These are phyloP conservation scores for Pterulicium gracile DNA, from an alignment of 1,284 basidiomycete genomes.

Conservation along the genomic window DNA sequence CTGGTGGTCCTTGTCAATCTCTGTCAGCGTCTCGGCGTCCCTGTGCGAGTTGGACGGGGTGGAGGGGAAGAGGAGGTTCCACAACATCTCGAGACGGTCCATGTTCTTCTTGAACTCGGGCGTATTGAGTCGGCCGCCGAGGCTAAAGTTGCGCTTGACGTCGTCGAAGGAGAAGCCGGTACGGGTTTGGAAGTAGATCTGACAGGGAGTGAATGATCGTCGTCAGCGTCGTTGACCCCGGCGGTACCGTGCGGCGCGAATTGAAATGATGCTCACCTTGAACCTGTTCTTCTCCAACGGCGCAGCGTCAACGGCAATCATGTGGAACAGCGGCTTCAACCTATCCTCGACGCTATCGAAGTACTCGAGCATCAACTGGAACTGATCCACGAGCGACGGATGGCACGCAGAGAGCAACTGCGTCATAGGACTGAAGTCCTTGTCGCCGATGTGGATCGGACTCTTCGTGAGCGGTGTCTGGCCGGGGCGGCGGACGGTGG, in stretches of 20 bases:
- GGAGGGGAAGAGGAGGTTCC: constrained; percentile 1
- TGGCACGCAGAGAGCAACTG: constrained; percentile 15
- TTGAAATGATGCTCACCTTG: constrained; percentile 13
- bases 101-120: neutral
- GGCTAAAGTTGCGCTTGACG: neutral
- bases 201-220: neutral
- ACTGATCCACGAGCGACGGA: constrained; percentile 14
- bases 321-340: constrained; percentile 16
- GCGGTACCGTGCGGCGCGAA: neutral
- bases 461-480: neutral
- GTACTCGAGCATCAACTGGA: constrained; percentile 17
- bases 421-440: constrained; percentile 14
- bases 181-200: constrained; percentile 1
- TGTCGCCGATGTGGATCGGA: constrained; percentile 14
- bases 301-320: constrained; percentile 20
- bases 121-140: neutral
- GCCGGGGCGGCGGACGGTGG: neutral
- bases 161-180: neutral
- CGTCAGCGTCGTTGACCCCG: neutral
- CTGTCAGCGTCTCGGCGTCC: neutral
- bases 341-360: constrained; percentile 14
- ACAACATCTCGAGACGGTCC: neutral
- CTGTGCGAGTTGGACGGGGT: neutral
- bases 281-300: constrained; percentile 15
- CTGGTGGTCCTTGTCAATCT: neutral